Conservation (phyloP, 129 eudicot genomes). For the Artemisia tridentata region DNA sequence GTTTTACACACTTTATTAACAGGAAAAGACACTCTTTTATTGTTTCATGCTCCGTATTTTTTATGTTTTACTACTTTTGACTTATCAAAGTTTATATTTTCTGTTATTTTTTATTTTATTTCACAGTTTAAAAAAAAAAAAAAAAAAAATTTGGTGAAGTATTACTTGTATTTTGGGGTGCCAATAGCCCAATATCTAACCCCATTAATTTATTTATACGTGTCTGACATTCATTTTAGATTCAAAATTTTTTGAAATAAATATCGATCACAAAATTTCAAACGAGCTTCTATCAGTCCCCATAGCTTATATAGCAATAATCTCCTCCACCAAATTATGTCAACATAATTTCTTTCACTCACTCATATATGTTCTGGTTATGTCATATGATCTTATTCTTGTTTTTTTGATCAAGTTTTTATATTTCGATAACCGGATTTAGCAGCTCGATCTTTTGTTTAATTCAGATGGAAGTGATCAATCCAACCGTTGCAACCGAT, state of each 20-base stretch:
- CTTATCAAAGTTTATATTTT: no score
- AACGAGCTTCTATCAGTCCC: background rate
- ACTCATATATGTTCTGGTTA: background rate
- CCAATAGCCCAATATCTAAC: no score
- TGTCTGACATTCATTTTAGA: background rate
- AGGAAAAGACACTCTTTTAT: no score
- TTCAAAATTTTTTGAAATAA: background rate
- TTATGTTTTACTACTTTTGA: no score
- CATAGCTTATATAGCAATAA: slow-evolving; percentile 15
- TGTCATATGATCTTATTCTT: background rate
- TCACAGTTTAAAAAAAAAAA: no score
- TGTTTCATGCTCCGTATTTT: no score
- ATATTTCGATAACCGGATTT: slow-evolving; percentile 2
- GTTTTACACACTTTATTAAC: no score
- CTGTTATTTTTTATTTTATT: no score
- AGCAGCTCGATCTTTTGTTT: background rate
- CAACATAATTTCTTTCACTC: background rate
- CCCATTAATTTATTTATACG: no score
- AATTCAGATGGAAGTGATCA: slow-evolving; percentile 18
- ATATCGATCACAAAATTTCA: background rate
- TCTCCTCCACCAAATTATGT: background rate
- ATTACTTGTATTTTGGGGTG: no score
- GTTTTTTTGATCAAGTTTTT: slow-evolving; percentile 2
- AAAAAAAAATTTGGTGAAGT: no score
- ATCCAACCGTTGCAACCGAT: slow-evolving; percentile 25